Evolutionary conservation across 2,329 filamentous ascomycete genomes (phyloP), one percentile per base, ranked within the genome.

Genomic region (Trichoderma sp.): DNA sequence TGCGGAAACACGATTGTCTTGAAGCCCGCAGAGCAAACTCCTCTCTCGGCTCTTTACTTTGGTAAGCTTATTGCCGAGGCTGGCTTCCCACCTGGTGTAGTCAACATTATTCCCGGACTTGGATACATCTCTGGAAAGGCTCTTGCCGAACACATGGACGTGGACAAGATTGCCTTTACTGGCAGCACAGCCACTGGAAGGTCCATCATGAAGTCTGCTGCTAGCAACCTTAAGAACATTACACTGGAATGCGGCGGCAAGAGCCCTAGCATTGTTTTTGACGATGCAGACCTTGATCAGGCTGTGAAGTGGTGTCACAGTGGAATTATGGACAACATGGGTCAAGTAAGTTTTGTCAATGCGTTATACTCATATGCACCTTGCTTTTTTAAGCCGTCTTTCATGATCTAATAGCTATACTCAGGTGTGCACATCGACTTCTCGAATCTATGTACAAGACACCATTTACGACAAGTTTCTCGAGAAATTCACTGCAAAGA

Each of bases 151-250:
- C 70, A 71, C 34, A 55, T 68, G 63, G 70, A 71, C 30, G 58
- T 71, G 6, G 64, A 71, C 55, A 71, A 71, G 57, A 68, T 71
- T 68, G 70, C 70, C 12, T 71, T 71, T 2, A 71, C 70, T 1
- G 70, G 70, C 15, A 69, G 64, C 43, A 68, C 70, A 7, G 53
- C 64, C 17, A 67, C 65, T 39, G 70, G 70, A 20, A 43, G 57
- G 28, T 36, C 55, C 13, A 92, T 93, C 82, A 91, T 94, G 87
- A 92, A 93, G 85, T 88, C 91, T 32, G 90, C 91, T 7, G 91
- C 91, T 72, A 91, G 89, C 75, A 93, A 93, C 85, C 81, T 93
- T 75, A 93, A 93, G 87, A 92, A 92, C 86, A 90, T 93, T 58
- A 93, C 90, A 23, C 86, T 93, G 50, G 91, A 93, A 82, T 88